Percentiles rank a stretch among this genome's conserved stretches.
Evolutionary conservation across 2,329 filamentous ascomycete species (phyloP).

Genomic region (Tolypocladium amazonense): DNA sequence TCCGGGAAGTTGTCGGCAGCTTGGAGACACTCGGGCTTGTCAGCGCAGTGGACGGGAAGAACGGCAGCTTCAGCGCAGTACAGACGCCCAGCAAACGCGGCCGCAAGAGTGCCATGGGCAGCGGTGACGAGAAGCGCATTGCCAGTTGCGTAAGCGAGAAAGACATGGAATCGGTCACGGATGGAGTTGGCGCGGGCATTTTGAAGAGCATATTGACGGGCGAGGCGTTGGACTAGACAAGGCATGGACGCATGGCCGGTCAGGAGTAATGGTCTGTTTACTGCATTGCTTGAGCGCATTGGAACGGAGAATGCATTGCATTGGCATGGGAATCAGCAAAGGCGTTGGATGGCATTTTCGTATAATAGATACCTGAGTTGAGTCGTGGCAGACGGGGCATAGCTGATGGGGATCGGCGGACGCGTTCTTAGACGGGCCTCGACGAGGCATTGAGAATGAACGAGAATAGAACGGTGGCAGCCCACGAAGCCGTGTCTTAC

Average conservation of each 20-base stretch:
- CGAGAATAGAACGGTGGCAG: background rate
- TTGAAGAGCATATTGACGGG: conserved; percentile 51
- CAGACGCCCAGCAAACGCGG: conserved; percentile 64
- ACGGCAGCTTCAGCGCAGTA: conserved; percentile 50
- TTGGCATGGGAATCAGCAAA: background rate
- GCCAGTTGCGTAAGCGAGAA: conserved; percentile 71
- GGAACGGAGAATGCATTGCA: background rate
- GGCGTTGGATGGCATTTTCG: background rate
- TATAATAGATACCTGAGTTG: background rate
- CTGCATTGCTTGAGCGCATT: conserved; percentile 4
- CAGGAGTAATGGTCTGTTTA: background rate
- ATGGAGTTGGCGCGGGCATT: conserved; percentile 50
- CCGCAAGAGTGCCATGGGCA: conserved; percentile 42
- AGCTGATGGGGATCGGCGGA: background rate
- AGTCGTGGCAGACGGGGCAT: background rate
- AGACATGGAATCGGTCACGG: conserved; percentile 63
- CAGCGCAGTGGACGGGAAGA: conserved; percentile 58
- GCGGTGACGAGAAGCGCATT: conserved; percentile 63
- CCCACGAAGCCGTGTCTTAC: background rate
- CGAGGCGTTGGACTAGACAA: conserved; percentile 41
- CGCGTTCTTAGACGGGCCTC: background rate
- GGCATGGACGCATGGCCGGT: background rate
- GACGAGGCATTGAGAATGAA: background rate
- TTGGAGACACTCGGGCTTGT: conserved; percentile 81
- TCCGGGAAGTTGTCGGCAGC: conserved; percentile 83